phyloP scores from a whole-genome alignment of 1,284 basidiomycete genomes.

The Mycena sp. region DNA sequence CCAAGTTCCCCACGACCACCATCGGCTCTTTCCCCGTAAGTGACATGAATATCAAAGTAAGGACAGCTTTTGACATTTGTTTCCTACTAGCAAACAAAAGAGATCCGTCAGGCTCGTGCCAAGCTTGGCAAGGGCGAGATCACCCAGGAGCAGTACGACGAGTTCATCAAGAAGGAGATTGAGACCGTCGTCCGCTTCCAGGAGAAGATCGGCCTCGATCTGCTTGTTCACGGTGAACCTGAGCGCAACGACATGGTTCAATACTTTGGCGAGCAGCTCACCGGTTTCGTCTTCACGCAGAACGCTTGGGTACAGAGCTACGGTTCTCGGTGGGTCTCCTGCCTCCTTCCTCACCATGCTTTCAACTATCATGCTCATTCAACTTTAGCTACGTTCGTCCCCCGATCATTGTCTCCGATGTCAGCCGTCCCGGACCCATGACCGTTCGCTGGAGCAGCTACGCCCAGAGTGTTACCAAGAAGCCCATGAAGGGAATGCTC shows the following conservation, averaged over 20 bases:
- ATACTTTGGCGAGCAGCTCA: conserved; percentile 98
- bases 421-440: conserved; percentile 93
- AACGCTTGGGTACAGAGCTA: conserved; percentile 99
- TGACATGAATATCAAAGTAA: conserved; percentile 24
- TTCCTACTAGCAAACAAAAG: conserved; percentile 89
- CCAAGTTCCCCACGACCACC: conserved; percentile 98
- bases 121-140: conserved; percentile 96
- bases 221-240: conserved; percentile 99
- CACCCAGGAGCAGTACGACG: conserved; percentile 90
- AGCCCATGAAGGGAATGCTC: conserved; percentile 99
- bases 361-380: conserved; percentile 37
- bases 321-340: conserved; percentile 75
- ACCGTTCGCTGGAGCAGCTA: conserved; percentile 98
- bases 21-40: conserved; percentile 96
- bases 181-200: conserved; percentile 95
- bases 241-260: conserved; percentile 99
- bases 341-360: conserved; percentile 10
- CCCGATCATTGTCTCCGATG: conserved; percentile 98
- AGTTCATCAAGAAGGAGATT: conserved; percentile 99
- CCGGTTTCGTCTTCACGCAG: conserved; percentile 98
- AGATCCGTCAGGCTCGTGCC: conserved; percentile 96
- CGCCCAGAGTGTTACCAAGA: conserved; percentile 93
- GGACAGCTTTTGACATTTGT: conserved; percentile 23
- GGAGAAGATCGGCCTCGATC: conserved; percentile 95
- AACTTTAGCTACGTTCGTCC: conserved; percentile 92